Evolutionary conservation across 495 filamentous ascomycete genomes (phyloP), one percentile per base, ranked within the genome.

Genomic region (Talaromyces borbonicus): DNA sequence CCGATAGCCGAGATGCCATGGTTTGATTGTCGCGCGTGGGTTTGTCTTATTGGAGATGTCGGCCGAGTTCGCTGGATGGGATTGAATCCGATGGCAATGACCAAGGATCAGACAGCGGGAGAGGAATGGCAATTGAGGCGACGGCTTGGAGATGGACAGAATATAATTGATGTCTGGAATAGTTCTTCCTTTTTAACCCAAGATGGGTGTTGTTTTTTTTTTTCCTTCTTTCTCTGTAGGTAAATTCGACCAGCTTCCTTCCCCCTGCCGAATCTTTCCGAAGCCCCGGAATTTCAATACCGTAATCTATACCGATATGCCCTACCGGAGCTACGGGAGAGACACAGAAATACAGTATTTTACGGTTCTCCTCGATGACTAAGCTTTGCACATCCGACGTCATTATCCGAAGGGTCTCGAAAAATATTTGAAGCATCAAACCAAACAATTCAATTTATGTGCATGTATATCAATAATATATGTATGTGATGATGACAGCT

Each of bases 381-480:
- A 43, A 43, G 39, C 22, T 25, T 16, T 19, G 8, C 5, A 16
- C 14, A 14, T 43, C 39, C 39, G 22, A 27, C 11, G 24, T 29
- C 39, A 12, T 43, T 20, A 18, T 43, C 39, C 25, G 25, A 65
- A 33, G 20, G 53, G 54, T n/a, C n/a, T n/a, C n/a, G n/a, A n/a
- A n/a, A n/a, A n/a, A n/a, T n/a, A n/a, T n/a, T n/a, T n/a, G n/a
- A n/a, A n/a, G n/a, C n/a, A n/a, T n/a, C n/a, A n/a, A n/a, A n/a
- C n/a, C n/a, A n/a, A n/a, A n/a, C n/a, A n/a, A n/a, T n/a, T n/a
- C n/a, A n/a, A n/a, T n/a, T n/a, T n/a, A n/a, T n/a, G n/a, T n/a
- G n/a, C n/a, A n/a, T n/a, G n/a, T n/a, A n/a, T n/a, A n/a, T n/a
- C n/a, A n/a, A n/a, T n/a, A n/a, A n/a, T n/a, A n/a, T n/a, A n/a